Percentiles rank a stretch among this genome's conserved stretches.
These are phyloP conservation scores for Murraya koenigii DNA, from an alignment of 345 rosid species.

Conservation along the genomic window DNA sequence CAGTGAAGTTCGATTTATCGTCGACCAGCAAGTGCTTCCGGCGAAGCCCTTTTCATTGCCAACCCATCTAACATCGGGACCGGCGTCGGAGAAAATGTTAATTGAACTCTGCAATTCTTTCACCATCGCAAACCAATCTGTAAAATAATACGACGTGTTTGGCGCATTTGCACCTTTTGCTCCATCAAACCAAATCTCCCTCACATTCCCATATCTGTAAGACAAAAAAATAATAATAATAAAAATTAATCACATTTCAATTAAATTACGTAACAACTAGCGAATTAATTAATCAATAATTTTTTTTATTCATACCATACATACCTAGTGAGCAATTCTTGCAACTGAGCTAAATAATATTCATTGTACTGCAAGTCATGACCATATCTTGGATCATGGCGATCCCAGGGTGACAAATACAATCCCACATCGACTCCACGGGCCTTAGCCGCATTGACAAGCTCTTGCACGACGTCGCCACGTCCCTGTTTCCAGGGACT, in stretches of 20 bases:
- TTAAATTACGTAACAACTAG: no score
- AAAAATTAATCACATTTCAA: not conserved
- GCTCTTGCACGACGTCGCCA: slow-evolving; percentile 65
- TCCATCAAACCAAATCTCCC: slow-evolving; percentile 85
- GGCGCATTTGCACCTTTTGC: slow-evolving; percentile 57
- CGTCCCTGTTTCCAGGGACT: slow-evolving; percentile 59
- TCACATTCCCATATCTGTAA: slow-evolving; percentile 51
- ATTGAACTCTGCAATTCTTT: slow-evolving; percentile 66
- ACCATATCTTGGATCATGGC: slow-evolving; percentile 63
- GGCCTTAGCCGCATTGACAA: slow-evolving; percentile 39
- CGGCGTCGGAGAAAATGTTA: slow-evolving; percentile 74
- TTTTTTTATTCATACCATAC: not conserved
- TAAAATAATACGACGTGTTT: slow-evolving; percentile 62
- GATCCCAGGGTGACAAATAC: slow-evolving; percentile 78
- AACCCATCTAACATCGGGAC: slow-evolving; percentile 70
- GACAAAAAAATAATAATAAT: not conserved
- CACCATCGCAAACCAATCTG: slow-evolving; percentile 77
- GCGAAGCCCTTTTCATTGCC: slow-evolving; percentile 68
- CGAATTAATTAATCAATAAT: no score
- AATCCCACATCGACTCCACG: slow-evolving; percentile 56
- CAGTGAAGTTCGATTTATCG: slow-evolving; percentile 58
- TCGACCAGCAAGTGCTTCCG: slow-evolving; percentile 62
- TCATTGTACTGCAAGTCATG: slow-evolving; percentile 58
- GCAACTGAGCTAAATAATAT: slow-evolving; percentile 68
- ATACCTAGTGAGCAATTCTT: slow-evolving; percentile 56